These are phyloP conservation scores for Helianthus annuus DNA, from an alignment of 129 eudicot genomes.

Conservation along the genomic window HanXRQr2.0-SUNRISE NC_035443.2:47608325-47608824, in stretches of 20 bases:
- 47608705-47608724: neutral
- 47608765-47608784: too few relatives aligned
- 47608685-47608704: conserved; percentile 2
- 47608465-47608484: neutral
- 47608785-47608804: too few relatives aligned
- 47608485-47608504: conserved; percentile 11
- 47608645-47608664: conserved; percentile 64
- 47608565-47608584: neutral
- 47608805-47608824: too few relatives aligned
- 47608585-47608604: conserved; percentile 46
- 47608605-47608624: conserved; percentile 45
- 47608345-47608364: too few relatives aligned
- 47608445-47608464: neutral
- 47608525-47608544: neutral
- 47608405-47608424: too few relatives aligned
- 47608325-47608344: too few relatives aligned
- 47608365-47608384: too few relatives aligned
- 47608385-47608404: too few relatives aligned
- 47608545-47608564: neutral
- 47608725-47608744: neutral
- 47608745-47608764: neutral
- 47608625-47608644: conserved; percentile 51
- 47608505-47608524: neutral
- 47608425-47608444: neutral
- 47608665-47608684: conserved; percentile 59